Evolutionary conservation across 2,329 filamentous ascomycete species (phyloP).

Genomic region (Stagonosporopsis tanaceti): DNA sequence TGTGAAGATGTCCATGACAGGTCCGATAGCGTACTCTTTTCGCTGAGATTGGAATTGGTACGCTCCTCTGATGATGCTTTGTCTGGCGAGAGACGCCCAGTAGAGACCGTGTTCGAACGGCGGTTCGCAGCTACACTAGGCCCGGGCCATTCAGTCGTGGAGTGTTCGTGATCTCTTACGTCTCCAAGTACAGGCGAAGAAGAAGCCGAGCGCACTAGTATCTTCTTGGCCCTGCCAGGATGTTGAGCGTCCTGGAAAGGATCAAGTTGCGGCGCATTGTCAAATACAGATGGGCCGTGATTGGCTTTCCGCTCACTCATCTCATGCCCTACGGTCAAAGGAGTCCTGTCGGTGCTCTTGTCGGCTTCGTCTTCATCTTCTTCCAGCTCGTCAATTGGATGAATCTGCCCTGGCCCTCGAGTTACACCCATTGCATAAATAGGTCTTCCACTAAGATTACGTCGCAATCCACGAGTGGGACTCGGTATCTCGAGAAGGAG

Average conservation of each 20-base stretch:
- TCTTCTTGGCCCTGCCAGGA: constrained; percentile 34
- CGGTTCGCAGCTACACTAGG: constrained; percentile 20
- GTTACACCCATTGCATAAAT: constrained; percentile 59
- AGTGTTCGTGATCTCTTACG: constrained; percentile 3
- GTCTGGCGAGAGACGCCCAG: constrained; percentile 56
- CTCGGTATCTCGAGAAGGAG: constrained; percentile 58
- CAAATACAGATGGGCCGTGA: constrained; percentile 34
- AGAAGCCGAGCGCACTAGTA: constrained; percentile 33
- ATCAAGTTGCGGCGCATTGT: constrained; percentile 46
- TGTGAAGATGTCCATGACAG: constrained; percentile 53
- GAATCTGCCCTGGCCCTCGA: constrained; percentile 63
- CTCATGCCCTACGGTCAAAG: constrained; percentile 28
- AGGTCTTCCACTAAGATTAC: constrained; percentile 48
- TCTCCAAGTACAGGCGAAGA: constrained; percentile 33
- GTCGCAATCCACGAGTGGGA: constrained; percentile 57
- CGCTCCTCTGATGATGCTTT: constrained; percentile 58
- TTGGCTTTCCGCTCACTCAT: constrained; percentile 35
- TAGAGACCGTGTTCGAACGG: constrained; percentile 30
- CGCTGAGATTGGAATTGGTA: constrained; percentile 65
- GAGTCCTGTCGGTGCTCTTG: constrained; percentile 26
- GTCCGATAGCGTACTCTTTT: constrained; percentile 56
- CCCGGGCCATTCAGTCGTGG: constrained; percentile 25
- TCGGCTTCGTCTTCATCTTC: constrained; percentile 51
- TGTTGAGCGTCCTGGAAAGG: constrained; percentile 53
- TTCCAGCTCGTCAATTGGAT: constrained; percentile 69